A percentile compares a stretch with the other conserved stretches of the same genome.
phyloP scores from a whole-genome alignment of 2,329 filamentous ascomycete genomes.

The Nemania sp. region DNA sequence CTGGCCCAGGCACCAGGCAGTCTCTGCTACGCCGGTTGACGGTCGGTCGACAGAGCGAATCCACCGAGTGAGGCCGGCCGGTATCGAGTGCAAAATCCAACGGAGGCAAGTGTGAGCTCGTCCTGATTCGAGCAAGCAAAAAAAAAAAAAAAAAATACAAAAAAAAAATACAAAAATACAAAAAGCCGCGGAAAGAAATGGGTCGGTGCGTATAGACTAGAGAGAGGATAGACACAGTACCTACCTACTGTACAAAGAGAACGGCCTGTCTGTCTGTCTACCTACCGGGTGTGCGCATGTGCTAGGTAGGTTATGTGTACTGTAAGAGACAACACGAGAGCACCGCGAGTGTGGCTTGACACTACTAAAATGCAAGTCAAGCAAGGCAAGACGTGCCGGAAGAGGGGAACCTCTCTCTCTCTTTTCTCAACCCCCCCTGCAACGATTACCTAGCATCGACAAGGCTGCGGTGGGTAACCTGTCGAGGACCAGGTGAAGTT shows the following conservation, averaged over 20 bases:
- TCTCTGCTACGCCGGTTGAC: slow-evolving; percentile 17
- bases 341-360: slow-evolving; percentile 45
- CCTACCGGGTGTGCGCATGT: too few relatives aligned
- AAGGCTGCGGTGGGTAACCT: slow-evolving; percentile 49
- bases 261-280: slow-evolving; percentile 13
- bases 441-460: slow-evolving; percentile 38
- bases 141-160: slow-evolving; percentile 24
- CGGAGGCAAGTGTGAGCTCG: background rate
- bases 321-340: slow-evolving; percentile 18
- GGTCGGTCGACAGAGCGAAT: slow-evolving; percentile 8
- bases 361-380: slow-evolving; percentile 3
- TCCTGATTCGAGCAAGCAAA: slow-evolving; percentile 12
- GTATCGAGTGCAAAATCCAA: slow-evolving; percentile 4
- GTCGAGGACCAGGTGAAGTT: slow-evolving; percentile 44
- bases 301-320: too few relatives aligned
- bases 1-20: background rate
- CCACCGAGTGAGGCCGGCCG: slow-evolving; percentile 25
- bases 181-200: slow-evolving; percentile 35
- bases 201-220: slow-evolving; percentile 19
- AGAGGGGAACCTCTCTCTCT: slow-evolving; percentile 41
- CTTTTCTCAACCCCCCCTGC: slow-evolving; percentile 45
- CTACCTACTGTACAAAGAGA: slow-evolving; percentile 21
- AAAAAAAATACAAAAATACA: slow-evolving; percentile 22
- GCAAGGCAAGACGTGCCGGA: slow-evolving; percentile 42
- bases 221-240: slow-evolving; percentile 16